Percentiles rank a stretch among this genome's conserved stretches.
These are phyloP conservation scores for Trifolium dubium DNA, from an alignment of 306 rosid species.

Conservation along the genomic window DNA sequence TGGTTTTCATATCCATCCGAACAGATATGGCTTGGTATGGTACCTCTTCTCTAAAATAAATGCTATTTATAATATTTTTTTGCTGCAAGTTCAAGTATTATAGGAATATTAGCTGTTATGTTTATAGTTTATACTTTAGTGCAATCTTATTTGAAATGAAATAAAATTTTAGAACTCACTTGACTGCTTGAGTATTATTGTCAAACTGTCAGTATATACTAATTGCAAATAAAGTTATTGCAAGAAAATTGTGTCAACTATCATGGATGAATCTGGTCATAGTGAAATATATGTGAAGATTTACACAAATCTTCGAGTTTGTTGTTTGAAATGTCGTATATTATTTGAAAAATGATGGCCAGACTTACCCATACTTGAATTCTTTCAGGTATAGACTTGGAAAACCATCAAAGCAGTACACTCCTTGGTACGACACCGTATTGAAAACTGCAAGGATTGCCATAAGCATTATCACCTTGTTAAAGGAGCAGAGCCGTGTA, in stretches of 20 bases:
- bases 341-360: background rate
- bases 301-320: constrained; percentile 9
- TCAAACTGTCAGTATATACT: background rate
- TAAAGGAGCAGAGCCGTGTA: constrained; percentile 84
- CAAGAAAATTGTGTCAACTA: constrained; percentile 1
- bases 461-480: constrained; percentile 69
- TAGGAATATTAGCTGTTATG: background rate
- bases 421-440: constrained; percentile 85
- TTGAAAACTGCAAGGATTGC: constrained; percentile 81
- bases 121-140: constrained; percentile 10
- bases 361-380: constrained; percentile 7
- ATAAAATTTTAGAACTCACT: constrained; percentile 13
- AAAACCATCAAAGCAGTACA: constrained; percentile 89
- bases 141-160: constrained; percentile 13
- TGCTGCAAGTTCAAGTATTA: constrained; percentile 7
- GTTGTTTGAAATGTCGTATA: constrained; percentile 13
- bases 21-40: constrained; percentile 94
- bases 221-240: constrained; percentile 15
- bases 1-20: constrained; percentile 83
- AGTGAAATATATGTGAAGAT: constrained; percentile 21
- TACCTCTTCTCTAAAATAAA: constrained; percentile 36
- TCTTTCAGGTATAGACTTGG: constrained; percentile 88
- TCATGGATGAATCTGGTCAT: constrained; percentile 15
- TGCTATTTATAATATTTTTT: background rate
- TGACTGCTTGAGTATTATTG: background rate